Evolutionary conservation across 2,329 filamentous ascomycete species (phyloP), one percentile per base, ranked within the genome.

Genomic region (Eurotiales sp.): DNA sequence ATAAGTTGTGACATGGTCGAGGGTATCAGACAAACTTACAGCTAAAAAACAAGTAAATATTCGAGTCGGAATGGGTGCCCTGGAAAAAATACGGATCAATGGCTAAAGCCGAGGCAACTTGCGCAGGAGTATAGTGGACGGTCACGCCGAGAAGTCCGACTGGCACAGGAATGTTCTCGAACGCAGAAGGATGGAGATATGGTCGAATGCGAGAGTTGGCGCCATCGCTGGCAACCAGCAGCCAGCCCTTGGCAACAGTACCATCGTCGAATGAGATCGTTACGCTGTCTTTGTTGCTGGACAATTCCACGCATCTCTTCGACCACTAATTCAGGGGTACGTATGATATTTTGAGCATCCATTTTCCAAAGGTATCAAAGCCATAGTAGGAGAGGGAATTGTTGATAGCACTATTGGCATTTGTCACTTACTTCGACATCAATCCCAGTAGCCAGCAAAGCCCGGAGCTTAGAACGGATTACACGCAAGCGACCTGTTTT

Each of bases 21-120:
- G 4, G 15, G 14, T 11, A 17, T 3, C 3, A 41, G 60, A n/a
- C n/a, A n/a, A n/a, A n/a, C 72, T 52, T 57, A 78, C 76, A 65
- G 46, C 77, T 79, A 51, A 81, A 75, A 58, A 77, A 83, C 15
- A 80, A 60, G 58, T 77, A 83, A 0, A 72, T 71, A 37, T 78
- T 71, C 3, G 78, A 76, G 22, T 69, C 63, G 0, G 80, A 78
- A 32, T 81, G 72, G 0, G 73, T 72, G 0, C 79, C 79, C 46
- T 82, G 79, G 17, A 82, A 70, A 45, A 82, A 79, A 37, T 75
- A 79, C 0, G 79, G 75, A 48, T 83, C 80, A 0, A 81, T 69
- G 1, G 65, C 65, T 5, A 68, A 66, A 2, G 80, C 66, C 0
- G 72, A 70, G 1, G 64, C 61, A 15, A 77, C 69, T 34, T 78